phyloP scores from a whole-genome alignment of 78 protist species.

The Guillardia theta region DNA sequence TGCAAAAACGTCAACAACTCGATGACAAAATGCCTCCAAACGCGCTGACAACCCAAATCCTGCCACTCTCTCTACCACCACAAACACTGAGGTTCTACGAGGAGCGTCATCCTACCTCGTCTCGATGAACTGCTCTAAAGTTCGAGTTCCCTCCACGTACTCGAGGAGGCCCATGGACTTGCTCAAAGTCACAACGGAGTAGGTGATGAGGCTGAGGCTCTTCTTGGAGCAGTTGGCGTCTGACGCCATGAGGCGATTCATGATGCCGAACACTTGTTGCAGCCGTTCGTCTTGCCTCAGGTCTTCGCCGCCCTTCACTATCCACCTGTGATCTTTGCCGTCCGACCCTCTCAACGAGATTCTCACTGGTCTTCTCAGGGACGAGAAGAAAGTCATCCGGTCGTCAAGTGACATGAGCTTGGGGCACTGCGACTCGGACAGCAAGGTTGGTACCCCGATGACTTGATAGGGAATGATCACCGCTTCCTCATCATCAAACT shows the following conservation, averaged over 20 bases:
- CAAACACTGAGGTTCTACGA: no score
- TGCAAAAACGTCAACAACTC: no score
- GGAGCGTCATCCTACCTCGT: background rate
- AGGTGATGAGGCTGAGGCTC: conserved; percentile 64
- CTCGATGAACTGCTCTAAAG: conserved; percentile 62
- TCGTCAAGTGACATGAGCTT: conserved; percentile 50
- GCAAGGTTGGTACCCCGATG: background rate
- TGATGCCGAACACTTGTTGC: background rate
- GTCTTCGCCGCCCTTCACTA: conserved; percentile 95
- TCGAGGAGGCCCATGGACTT: conserved; percentile 83
- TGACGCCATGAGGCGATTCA: conserved; percentile 19
- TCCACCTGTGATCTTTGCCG: conserved; percentile 68
- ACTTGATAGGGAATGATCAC: background rate
- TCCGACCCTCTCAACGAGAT: conserved; percentile 72
- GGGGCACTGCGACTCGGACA: background rate
- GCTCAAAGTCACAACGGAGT: conserved; percentile 85
- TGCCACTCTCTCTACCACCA: no score
- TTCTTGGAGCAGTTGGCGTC: conserved; percentile 33
- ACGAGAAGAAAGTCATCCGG: conserved; percentile 67
- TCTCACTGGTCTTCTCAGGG: conserved; percentile 84
- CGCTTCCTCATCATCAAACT: background rate
- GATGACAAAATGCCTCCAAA: no score
- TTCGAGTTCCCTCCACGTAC: conserved; percentile 78
- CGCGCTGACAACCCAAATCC: no score
- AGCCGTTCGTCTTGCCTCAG: conserved; percentile 58